These are phyloP conservation scores for Thermothelomyces thermophilus DNA, from an alignment of 2,329 filamentous ascomycete genomes.

Conservation along the genomic window DNA sequence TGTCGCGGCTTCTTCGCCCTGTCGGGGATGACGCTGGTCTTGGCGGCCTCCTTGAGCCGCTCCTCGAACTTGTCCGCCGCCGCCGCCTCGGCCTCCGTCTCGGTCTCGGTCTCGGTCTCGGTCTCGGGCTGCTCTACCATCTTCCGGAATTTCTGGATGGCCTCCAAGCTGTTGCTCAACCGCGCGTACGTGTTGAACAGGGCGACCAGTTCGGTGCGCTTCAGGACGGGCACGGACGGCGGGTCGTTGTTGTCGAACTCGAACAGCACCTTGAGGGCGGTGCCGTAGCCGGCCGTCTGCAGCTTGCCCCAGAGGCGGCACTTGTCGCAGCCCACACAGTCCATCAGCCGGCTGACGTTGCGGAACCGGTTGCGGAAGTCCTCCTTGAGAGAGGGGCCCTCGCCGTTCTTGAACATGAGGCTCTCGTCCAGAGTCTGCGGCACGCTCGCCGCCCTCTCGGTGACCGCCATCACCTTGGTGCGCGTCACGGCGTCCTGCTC, in stretches of 20 bases:
- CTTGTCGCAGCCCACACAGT: conserved; percentile 98
- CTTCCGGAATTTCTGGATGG: conserved; percentile 63
- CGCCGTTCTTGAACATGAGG: conserved; percentile 82
- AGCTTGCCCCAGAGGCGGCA: conserved; percentile 97
- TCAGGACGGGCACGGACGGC: conserved; percentile 52
- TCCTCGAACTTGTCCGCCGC: conserved; percentile 24
- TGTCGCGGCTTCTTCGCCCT: conserved; percentile 40
- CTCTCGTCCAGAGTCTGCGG: conserved; percentile 88
- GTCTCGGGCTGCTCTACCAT: conserved; percentile 44
- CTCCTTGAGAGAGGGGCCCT: conserved; percentile 76
- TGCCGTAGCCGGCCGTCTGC: conserved; percentile 90
- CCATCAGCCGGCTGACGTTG: conserved; percentile 95
- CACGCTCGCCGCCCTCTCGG: conserved; percentile 60
- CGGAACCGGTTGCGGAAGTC: conserved; percentile 97
- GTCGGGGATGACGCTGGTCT: conserved; percentile 29
- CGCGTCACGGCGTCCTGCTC: conserved; percentile 74
- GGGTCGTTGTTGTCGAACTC: conserved; percentile 71
- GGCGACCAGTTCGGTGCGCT: conserved; percentile 87
- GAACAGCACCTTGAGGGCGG: conserved; percentile 91
- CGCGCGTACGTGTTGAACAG: conserved; percentile 90
- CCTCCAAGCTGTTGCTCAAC: conserved; percentile 71
- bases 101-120: no score
- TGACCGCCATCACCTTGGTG: conserved; percentile 71
- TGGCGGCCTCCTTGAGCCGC: conserved; percentile 22
- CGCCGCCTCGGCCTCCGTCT: no score